Evolutionary conservation across 2,329 filamentous ascomycete genomes (phyloP).

Genomic region (Bipolaris bicolor): DNA sequence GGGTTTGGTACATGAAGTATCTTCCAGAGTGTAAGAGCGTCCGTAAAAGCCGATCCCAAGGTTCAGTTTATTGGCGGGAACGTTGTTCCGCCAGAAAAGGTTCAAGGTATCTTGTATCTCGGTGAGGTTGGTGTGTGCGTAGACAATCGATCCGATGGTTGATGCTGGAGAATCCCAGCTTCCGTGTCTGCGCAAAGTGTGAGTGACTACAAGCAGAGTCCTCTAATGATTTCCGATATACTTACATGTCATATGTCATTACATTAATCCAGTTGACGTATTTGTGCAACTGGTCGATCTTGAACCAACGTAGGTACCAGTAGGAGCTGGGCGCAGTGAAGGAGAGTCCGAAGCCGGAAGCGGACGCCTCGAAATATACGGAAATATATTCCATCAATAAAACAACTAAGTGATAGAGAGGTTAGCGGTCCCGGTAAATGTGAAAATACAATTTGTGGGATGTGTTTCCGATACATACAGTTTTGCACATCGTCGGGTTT

Average conservation of each 20-base stretch:
- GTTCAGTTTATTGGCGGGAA: constrained; percentile 49
- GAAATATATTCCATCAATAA: too few relatives aligned
- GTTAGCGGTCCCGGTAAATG: too few relatives aligned
- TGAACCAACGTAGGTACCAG: constrained; percentile 33
- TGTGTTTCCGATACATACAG: not conserved
- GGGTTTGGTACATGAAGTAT: constrained; percentile 14
- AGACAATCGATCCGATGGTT: constrained; percentile 32
- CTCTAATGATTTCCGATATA: too few relatives aligned
- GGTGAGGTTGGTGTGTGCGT: constrained; percentile 54
- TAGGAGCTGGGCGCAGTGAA: constrained; percentile 26
- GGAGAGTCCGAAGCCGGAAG: not conserved
- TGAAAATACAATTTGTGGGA: too few relatives aligned
- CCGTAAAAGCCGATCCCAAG: constrained; percentile 55
- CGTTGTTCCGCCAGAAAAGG: constrained; percentile 54
- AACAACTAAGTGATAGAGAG: too few relatives aligned
- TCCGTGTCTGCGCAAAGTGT: not conserved
- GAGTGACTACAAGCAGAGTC: too few relatives aligned
- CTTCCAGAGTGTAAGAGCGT: constrained; percentile 29
- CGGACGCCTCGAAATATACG: too few relatives aligned
- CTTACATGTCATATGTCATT: constrained; percentile 53
- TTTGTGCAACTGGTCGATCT: constrained; percentile 13
- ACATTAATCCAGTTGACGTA: constrained; percentile 52
- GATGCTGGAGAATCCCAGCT: constrained; percentile 44
- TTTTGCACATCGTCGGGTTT: not conserved
- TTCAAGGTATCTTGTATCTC: constrained; percentile 52